These are phyloP conservation scores for Penicillium flavigenum DNA, from an alignment of 495 filamentous ascomycete genomes.

Conservation along the genomic window DNA sequence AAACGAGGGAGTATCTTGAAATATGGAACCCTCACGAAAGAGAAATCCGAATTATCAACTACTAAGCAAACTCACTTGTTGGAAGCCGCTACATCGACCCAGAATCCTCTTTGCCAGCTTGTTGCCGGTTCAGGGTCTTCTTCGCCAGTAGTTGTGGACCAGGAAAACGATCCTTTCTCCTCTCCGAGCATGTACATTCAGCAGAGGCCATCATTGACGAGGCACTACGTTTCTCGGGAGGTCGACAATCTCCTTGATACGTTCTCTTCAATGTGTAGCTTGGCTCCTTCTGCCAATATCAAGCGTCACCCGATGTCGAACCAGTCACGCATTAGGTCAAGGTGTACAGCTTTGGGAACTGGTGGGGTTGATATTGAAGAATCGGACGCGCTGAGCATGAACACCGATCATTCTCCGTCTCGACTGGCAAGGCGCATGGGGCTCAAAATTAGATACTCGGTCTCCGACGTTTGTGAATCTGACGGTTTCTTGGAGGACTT, in stretches of 20 bases:
- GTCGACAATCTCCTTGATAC: conserved; percentile 32
- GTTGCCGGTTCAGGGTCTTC: conserved; percentile 2
- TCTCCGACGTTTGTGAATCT: conserved; percentile 1
- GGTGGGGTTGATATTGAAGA: conserved; percentile 21
- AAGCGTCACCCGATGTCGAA: conserved; percentile 29
- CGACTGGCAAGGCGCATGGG: conserved; percentile 1
- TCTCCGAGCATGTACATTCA: conserved; percentile 26
- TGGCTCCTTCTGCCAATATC: conserved; percentile 22
- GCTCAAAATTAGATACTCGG: conserved; percentile 27
- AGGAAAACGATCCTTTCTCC: conserved; percentile 16
- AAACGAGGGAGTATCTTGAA: conserved; percentile 47
- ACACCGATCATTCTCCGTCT: conserved; percentile 11
- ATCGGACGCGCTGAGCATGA: conserved; percentile 6
- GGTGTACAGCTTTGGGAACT: conserved; percentile 13
- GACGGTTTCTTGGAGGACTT: not conserved
- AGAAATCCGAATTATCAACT: conserved; percentile 35
- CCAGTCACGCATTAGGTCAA: conserved; percentile 12
- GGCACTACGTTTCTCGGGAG: conserved; percentile 11
- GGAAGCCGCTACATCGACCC: conserved; percentile 30
- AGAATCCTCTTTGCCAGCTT: conserved; percentile 12
- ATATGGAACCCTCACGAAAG: conserved; percentile 48
- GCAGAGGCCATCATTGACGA: conserved; percentile 1
- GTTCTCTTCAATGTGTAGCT: conserved; percentile 30
- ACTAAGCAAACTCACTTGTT: conserved; percentile 35
- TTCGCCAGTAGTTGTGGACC: conserved; percentile 10